Conservation (phyloP, 176 grass and related monocot genomes). For the Carex myosuroides region DNA sequence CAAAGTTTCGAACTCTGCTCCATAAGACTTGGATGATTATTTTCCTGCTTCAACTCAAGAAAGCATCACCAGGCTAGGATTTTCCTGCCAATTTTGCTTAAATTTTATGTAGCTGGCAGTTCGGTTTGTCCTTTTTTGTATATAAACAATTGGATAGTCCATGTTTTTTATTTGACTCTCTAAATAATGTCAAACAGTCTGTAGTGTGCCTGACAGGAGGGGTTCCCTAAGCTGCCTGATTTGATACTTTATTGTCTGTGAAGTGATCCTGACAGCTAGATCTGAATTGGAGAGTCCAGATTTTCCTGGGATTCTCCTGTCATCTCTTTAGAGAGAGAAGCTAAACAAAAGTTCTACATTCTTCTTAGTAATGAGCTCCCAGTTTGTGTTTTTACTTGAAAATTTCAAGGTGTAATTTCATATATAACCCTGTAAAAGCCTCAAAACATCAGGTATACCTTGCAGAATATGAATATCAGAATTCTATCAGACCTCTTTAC, state of each 20-base stretch:
- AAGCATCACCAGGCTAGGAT: neutral
- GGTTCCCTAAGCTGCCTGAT: neutral
- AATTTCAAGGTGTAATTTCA: neutral
- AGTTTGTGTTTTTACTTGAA: neutral
- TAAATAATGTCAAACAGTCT: neutral
- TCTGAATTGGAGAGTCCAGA: neutral
- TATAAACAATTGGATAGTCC: neutral
- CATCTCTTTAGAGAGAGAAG: neutral
- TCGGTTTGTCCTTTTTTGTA: neutral
- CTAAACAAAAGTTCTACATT: neutral
- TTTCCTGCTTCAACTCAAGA: neutral
- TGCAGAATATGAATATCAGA: neutral
- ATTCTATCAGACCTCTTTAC: neutral
- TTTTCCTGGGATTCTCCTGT: neutral
- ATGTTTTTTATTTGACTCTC: neutral
- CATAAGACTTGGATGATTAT: neutral
- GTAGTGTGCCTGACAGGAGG: neutral
- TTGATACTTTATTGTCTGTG: neutral
- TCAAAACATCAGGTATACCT: neutral
- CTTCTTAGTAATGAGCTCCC: neutral
- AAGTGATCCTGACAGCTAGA: neutral
- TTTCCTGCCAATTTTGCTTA: neutral
- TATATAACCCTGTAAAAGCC: neutral
- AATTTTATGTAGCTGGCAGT: neutral
- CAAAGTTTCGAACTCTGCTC: neutral